Evolutionary conservation across 2,329 filamentous ascomycete species (phyloP).

Genomic region (Exserohilum rostratum): DNA sequence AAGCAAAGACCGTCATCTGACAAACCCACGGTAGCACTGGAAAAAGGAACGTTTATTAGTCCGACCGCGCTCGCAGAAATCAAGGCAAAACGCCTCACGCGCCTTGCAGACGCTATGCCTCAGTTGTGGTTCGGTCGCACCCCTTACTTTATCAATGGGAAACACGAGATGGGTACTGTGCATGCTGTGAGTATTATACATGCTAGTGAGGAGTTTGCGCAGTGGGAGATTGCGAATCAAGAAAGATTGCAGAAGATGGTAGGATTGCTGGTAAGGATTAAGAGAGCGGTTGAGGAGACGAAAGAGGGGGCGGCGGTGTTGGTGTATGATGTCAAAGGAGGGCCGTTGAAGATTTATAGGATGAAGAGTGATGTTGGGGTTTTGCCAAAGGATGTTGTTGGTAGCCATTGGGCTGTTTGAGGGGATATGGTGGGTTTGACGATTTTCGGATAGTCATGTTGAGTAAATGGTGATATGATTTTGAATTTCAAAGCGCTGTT

Average conservation of each 20-base stretch:
- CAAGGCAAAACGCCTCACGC: conserved; percentile 16
- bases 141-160: conserved; percentile 23
- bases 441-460: no score
- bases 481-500: neutral
- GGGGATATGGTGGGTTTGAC: neutral
- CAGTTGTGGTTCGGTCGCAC: conserved; percentile 34
- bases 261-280: conserved; percentile 20
- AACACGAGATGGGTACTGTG: conserved; percentile 19
- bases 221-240: conserved; percentile 26
- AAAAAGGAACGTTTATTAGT: conserved; percentile 6
- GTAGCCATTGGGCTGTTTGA: conserved; percentile 9
- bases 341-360: conserved; percentile 12
- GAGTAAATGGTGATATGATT: neutral
- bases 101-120: conserved; percentile 11
- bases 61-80: conserved; percentile 23
- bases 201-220: conserved; percentile 6
- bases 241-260: conserved; percentile 24
- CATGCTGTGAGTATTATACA: conserved; percentile 9
- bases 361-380: conserved; percentile 9
- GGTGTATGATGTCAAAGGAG: conserved; percentile 18
- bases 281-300: conserved; percentile 1
- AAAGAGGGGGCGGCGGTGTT: conserved; percentile 15
- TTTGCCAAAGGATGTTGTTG: conserved; percentile 19
- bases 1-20: neutral
- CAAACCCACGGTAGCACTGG: neutral